These are phyloP conservation scores for Epichloe brachyelytri DNA, from an alignment of 2,329 filamentous ascomycete genomes.

Conservation along the genomic window DNA sequence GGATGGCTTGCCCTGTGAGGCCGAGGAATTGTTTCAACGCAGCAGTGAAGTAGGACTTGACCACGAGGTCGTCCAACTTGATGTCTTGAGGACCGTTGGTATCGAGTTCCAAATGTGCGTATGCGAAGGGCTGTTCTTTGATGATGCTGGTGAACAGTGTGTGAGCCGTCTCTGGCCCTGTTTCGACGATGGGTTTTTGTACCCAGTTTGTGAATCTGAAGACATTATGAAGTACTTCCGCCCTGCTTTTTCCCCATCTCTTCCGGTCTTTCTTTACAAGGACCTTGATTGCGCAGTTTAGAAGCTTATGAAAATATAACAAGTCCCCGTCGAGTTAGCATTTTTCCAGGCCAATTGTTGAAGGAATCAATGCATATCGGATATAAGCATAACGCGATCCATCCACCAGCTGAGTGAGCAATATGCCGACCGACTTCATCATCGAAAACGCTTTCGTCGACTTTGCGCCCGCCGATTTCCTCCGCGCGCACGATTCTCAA, in stretches of 20 bases:
- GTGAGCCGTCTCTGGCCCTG: slow-evolving; percentile 26
- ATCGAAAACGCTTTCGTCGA: no score
- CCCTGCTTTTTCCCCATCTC: background rate
- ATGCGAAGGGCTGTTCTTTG: slow-evolving; percentile 40
- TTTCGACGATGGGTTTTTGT: slow-evolving; percentile 9
- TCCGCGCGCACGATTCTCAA: background rate
- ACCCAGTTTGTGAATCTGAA: background rate
- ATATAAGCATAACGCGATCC: slow-evolving; percentile 3
- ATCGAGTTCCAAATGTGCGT: slow-evolving; percentile 40
- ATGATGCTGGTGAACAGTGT: slow-evolving; percentile 39
- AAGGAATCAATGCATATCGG: slow-evolving; percentile 2
- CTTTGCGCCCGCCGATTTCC: background rate
- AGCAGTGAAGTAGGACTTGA: slow-evolving; percentile 47
- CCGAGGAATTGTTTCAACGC: slow-evolving; percentile 60
- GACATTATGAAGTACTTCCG: background rate
- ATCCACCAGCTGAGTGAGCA: background rate
- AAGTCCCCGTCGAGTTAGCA: no score
- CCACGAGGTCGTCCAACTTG: slow-evolving; percentile 47
- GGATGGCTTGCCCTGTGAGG: slow-evolving; percentile 50
- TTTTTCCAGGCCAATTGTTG: background rate
- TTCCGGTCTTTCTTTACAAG: background rate
- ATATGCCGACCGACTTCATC: no score
- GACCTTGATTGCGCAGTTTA: no score
- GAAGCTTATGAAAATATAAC: no score
- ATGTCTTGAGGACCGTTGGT: slow-evolving; percentile 14